Conservation (phyloP, 768 basidiomycete genomes). For the Phylloporus sp. region DNA sequence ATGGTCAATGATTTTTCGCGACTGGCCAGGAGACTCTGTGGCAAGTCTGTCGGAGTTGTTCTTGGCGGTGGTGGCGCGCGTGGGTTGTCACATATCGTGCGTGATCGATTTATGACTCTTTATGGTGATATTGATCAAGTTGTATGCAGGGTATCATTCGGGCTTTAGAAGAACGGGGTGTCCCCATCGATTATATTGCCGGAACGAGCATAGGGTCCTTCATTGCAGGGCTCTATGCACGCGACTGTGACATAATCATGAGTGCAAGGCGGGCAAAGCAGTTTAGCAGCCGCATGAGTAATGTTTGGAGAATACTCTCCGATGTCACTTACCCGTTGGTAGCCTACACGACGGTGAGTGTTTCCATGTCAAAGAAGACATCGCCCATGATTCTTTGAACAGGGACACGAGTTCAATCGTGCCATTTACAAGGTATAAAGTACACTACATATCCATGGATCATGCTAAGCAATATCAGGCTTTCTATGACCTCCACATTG, state of each 20-base stretch:
- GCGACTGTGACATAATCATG: conserved; percentile 88
- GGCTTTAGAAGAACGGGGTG: conserved; percentile 85
- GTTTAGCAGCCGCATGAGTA: conserved; percentile 88
- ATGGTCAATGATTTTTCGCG: conserved; percentile 91
- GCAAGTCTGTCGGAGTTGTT: conserved; percentile 89
- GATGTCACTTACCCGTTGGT: conserved; percentile 84
- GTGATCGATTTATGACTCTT: conserved; percentile 23
- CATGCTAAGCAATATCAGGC: conserved; percentile 42
- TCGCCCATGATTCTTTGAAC: conserved; percentile 4
- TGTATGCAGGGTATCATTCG: conserved; percentile 76
- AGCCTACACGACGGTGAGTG: conserved; percentile 66
- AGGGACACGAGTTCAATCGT: conserved; percentile 96
- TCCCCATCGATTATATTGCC: conserved; percentile 92
- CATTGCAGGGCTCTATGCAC: conserved; percentile 91
- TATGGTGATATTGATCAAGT: conserved; percentile 12
- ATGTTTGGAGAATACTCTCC: conserved; percentile 89
- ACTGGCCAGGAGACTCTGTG: conserved; percentile 86
- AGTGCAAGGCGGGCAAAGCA: conserved; percentile 84
- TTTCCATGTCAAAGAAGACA: conserved; percentile 1
- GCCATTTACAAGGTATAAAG: conserved; percentile 78
- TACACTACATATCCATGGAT: neutral
- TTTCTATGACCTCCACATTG: conserved; percentile 91
- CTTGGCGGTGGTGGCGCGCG: conserved; percentile 97
- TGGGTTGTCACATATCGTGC: conserved; percentile 69
- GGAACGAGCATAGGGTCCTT: conserved; percentile 94